phyloP scores from a whole-genome alignment of 768 basidiomycete genomes.

The Austroboletus eburneus region DNA sequence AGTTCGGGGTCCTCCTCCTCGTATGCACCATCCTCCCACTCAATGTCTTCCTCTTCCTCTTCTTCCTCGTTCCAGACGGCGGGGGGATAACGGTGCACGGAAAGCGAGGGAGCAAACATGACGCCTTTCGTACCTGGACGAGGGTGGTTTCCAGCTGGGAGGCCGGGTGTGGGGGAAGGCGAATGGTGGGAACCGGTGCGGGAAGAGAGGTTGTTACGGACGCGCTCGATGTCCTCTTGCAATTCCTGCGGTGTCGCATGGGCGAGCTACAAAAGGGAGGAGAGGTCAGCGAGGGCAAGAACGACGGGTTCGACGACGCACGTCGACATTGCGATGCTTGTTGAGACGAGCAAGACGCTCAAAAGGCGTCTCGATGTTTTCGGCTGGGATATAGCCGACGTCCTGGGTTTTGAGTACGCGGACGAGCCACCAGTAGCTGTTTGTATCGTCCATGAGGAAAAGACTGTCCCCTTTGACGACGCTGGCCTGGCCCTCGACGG shows the following conservation, averaged over 20 bases:
- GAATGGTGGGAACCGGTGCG: constrained; percentile 47
- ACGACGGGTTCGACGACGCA: constrained; percentile 38
- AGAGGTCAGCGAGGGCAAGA: neutral
- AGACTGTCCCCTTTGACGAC: constrained; percentile 98
- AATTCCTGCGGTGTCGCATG: constrained; percentile 47
- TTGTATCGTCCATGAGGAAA: constrained; percentile 95
- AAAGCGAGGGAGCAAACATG: constrained; percentile 65
- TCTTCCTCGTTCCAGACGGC: constrained; percentile 82
- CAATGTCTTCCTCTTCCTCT: constrained; percentile 48
- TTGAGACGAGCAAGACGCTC: constrained; percentile 93
- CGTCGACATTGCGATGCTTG: constrained; percentile 96
- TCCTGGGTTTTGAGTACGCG: constrained; percentile 98
- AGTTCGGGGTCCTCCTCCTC: constrained; percentile 66
- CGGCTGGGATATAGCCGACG: constrained; percentile 97
- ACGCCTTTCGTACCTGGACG: constrained; percentile 46
- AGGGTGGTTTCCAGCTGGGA: constrained; percentile 25
- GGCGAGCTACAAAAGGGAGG: constrained; percentile 22
- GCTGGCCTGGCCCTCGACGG: constrained; percentile 97
- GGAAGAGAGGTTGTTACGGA: constrained; percentile 48
- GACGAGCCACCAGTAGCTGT: constrained; percentile 99
- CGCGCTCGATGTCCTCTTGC: constrained; percentile 52
- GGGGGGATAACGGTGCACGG: constrained; percentile 72
- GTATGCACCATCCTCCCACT: constrained; percentile 64
- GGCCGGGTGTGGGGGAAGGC: constrained; percentile 42
- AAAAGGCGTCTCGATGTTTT: constrained; percentile 98